A percentile compares a stretch with the other conserved stretches of the same genome.
phyloP scores from a whole-genome alignment of 2,329 filamentous ascomycete genomes.

The Mollisiaceae sp. region DNA sequence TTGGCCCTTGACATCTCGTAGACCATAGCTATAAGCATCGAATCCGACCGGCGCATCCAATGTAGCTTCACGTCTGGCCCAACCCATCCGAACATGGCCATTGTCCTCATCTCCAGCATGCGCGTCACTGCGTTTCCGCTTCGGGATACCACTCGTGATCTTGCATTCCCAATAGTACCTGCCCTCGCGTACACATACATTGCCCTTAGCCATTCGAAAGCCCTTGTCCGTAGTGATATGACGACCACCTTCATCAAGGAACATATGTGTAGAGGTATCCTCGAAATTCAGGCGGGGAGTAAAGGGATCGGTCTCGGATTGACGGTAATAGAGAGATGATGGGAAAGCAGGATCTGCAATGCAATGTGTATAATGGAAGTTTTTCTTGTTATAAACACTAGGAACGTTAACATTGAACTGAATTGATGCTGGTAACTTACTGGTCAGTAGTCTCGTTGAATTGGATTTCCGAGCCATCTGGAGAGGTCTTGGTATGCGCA shows the following conservation, averaged over 20 bases:
- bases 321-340: constrained; percentile 85
- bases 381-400: constrained; percentile 68
- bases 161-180: constrained; percentile 95
- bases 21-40: constrained; percentile 91
- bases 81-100: constrained; percentile 82
- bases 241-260: constrained; percentile 75
- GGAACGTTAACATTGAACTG: constrained; percentile 23
- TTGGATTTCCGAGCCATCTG: constrained; percentile 57
- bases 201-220: constrained; percentile 88
- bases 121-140: constrained; percentile 36
- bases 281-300: constrained; percentile 89
- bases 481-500: constrained; percentile 57
- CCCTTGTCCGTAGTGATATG: constrained; percentile 91
- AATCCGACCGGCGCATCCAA: constrained; percentile 85
- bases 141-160: constrained; percentile 76
- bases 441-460: constrained; percentile 70
- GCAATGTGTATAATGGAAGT: constrained; percentile 88
- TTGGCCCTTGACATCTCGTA: constrained; percentile 88
- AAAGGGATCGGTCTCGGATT: constrained; percentile 85
- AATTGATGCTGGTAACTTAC: constrained; percentile 48
- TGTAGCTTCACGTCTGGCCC: constrained; percentile 79
- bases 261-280: constrained; percentile 84
- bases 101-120: constrained; percentile 31
- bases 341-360: constrained; percentile 89
- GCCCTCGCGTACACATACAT: constrained; percentile 88